These are phyloP conservation scores for Psilocybe tampanensis DNA, from an alignment of 768 basidiomycete species.

Conservation along the genomic window DNA sequence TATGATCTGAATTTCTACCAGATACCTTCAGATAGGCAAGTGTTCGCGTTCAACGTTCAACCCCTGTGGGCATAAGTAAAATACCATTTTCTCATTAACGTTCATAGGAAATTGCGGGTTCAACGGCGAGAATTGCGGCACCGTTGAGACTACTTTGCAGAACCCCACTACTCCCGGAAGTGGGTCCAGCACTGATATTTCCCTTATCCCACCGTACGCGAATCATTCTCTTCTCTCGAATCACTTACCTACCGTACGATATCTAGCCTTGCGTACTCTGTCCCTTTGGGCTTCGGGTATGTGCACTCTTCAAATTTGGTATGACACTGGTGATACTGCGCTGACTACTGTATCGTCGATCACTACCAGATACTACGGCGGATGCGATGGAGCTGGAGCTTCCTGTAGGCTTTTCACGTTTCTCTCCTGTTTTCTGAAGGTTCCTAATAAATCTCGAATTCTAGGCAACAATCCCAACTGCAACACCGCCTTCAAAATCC, in stretches of 20 bases:
- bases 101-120: slow-evolving; percentile 33
- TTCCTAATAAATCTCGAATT: no score
- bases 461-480: slow-evolving; percentile 38
- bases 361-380: slow-evolving; percentile 40
- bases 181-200: slow-evolving; percentile 23
- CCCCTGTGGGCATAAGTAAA: no score
- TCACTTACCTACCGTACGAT: no score
- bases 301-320: no score
- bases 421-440: no score
- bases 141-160: slow-evolving; percentile 40
- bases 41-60: no score
- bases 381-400: slow-evolving; percentile 44
- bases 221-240: not conserved
- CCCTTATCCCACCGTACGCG: slow-evolving; percentile 43
- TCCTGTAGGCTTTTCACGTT: slow-evolving; percentile 44
- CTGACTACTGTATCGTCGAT: no score
- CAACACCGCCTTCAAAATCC: slow-evolving; percentile 36
- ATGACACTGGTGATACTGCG: no score
- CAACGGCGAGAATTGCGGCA: slow-evolving; percentile 25
- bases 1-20: no score
- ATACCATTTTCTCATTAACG: no score
- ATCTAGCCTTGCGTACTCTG: slow-evolving; percentile 38
- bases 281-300: slow-evolving; percentile 42
- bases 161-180: slow-evolving; percentile 20
- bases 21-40: slow-evolving; percentile 7